phyloP scores from a whole-genome alignment of 2,329 filamentous ascomycete genomes.

The Trichoderma koningii region DNA sequence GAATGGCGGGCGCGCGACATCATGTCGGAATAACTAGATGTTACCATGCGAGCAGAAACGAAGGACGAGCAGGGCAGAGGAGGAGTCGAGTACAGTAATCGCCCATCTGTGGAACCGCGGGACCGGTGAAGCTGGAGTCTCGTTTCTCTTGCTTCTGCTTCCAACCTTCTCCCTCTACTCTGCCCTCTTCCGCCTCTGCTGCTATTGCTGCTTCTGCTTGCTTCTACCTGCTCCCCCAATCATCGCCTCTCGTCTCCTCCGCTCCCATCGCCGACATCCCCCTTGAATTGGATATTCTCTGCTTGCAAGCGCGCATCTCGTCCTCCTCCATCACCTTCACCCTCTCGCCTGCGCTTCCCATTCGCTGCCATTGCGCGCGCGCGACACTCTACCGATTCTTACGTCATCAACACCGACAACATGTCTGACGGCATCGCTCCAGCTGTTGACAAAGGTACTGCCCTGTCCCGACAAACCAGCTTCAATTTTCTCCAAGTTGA shows the following conservation, averaged over 20 bases:
- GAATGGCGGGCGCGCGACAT: conserved; percentile 33
- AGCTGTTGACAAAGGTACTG: conserved; percentile 43
- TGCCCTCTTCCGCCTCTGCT: not conserved
- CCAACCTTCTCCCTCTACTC: not conserved
- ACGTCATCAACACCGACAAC: conserved; percentile 40
- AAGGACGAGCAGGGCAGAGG: not conserved
- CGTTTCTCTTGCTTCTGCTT: not conserved
- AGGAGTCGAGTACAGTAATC: conserved; percentile 6
- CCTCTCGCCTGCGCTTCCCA: not conserved
- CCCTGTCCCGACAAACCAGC: conserved; percentile 22
- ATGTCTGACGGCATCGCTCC: conserved; percentile 42
- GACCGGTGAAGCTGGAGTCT: conserved; percentile 13
- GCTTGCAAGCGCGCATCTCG: conserved; percentile 12
- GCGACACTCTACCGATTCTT: conserved; percentile 30
- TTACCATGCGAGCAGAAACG: not conserved
- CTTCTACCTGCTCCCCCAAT: not conserved
- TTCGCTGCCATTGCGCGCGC: conserved; percentile 15
- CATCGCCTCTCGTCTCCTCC: not conserved
- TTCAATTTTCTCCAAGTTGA: not conserved
- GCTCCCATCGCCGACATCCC: not conserved
- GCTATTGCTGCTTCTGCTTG: not conserved
- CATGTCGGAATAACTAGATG: conserved; percentile 25
- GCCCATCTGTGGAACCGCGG: conserved; percentile 27
- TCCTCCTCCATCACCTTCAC: not conserved
- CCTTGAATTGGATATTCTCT: not conserved